Conservation (phyloP, 2,329 filamentous ascomycete genomes). For the Neocatenulostroma microsporum region DNA sequence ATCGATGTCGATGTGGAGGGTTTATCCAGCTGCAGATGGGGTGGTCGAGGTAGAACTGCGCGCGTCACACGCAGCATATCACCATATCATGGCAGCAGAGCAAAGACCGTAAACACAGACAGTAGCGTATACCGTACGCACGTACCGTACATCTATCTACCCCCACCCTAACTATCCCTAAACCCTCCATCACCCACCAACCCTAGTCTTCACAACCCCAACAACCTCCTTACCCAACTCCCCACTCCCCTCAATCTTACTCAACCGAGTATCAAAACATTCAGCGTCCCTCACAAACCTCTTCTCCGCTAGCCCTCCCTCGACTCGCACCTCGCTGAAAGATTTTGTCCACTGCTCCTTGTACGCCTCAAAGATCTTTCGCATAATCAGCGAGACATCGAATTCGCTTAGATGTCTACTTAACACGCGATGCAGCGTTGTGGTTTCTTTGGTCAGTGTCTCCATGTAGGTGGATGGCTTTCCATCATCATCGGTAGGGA, state of each 20-base stretch:
- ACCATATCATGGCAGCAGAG: too few species aligned
- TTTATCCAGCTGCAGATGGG: too few species aligned
- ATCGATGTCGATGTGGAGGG: too few species aligned
- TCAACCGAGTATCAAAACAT: conserved; percentile 61
- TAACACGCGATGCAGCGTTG: conserved; percentile 73
- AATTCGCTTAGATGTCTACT: conserved; percentile 71
- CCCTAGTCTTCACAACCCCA: conserved; percentile 45
- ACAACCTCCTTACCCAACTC: conserved; percentile 50
- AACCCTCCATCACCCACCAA: conserved; percentile 3
- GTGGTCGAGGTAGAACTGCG: too few species aligned
- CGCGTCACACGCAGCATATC: too few species aligned
- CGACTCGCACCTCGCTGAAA: conserved; percentile 57
- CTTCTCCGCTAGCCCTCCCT: conserved; percentile 59
- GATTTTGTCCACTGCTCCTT: conserved; percentile 68
- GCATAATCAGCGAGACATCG: conserved; percentile 75
- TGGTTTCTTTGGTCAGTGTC: conserved; percentile 76
- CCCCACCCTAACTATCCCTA: background rate
- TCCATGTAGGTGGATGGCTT: conserved; percentile 67
- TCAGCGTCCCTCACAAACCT: conserved; percentile 76
- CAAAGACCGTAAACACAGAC: too few species aligned
- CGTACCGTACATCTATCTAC: too few species aligned
- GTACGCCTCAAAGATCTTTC: conserved; percentile 74
- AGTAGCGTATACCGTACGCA: too few species aligned
- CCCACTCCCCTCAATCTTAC: conserved; percentile 70
- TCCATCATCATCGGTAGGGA: conserved; percentile 11